phyloP scores from a whole-genome alignment of 768 basidiomycete species.

The Baorangia bicolor region DNA sequence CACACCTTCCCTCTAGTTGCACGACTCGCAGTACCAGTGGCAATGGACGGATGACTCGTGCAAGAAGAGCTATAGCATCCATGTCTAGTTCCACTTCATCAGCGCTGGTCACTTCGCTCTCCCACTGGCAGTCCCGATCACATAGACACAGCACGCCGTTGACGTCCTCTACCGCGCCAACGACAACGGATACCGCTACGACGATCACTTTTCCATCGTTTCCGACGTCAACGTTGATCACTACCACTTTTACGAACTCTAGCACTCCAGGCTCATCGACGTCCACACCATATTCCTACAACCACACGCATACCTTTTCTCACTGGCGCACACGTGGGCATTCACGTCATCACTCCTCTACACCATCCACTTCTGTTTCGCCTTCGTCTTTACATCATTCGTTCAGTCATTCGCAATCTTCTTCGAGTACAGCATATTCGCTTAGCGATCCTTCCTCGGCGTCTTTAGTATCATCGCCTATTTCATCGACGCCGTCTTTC shows the following conservation, averaged over 20 bases:
- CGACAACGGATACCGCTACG: background rate
- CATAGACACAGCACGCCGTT: background rate
- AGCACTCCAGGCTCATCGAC: background rate
- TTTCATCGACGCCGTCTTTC: background rate
- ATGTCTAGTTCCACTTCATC: slow-evolving; percentile 3
- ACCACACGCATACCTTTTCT: background rate
- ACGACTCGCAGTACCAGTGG: slow-evolving; percentile 48
- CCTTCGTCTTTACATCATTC: background rate
- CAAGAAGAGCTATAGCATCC: slow-evolving; percentile 28
- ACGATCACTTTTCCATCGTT: slow-evolving; percentile 9
- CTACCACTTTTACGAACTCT: background rate
- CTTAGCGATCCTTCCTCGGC: background rate
- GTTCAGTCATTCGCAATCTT: background rate
- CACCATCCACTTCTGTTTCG: background rate
- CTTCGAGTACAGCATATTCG: background rate
- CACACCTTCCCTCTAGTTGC: slow-evolving; percentile 63
- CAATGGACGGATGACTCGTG: slow-evolving; percentile 37
- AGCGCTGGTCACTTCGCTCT: background rate
- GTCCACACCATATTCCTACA: background rate
- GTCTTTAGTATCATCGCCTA: background rate
- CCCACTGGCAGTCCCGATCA: background rate
- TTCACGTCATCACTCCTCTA: background rate
- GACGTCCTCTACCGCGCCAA: background rate
- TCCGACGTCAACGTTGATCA: background rate
- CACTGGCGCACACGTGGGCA: background rate